These are phyloP conservation scores for Pichia nanzhaoensis DNA, from an alignment of 805 yeast genomes.

Conservation along the genomic window DNA sequence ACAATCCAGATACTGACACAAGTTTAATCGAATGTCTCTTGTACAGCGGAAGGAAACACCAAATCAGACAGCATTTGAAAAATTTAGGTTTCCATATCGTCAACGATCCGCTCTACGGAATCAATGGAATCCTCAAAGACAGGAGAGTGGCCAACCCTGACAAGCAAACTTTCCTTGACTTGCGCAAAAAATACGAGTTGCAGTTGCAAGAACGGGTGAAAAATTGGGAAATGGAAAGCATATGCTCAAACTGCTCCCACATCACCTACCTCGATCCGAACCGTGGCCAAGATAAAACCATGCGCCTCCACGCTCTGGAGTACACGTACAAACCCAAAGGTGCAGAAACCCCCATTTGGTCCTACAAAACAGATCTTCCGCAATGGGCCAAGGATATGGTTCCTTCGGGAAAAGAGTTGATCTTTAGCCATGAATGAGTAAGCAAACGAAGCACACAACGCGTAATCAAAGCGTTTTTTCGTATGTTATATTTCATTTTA, in stretches of 20 bases:
- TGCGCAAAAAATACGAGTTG: slow-evolving; percentile 13
- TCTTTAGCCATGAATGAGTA: neutral
- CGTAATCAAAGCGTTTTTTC: no score
- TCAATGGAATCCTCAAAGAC: slow-evolving; percentile 7
- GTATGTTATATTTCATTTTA: no score
- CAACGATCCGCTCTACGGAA: slow-evolving; percentile 29
- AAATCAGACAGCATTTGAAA: slow-evolving; percentile 45
- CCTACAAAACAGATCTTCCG: slow-evolving; percentile 2
- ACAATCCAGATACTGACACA: slow-evolving; percentile 23
- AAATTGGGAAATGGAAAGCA: slow-evolving; percentile 2
- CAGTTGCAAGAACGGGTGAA: slow-evolving; percentile 12
- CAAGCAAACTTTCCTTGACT: slow-evolving; percentile 1
- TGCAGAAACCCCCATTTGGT: neutral
- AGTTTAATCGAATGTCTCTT: slow-evolving; percentile 41
- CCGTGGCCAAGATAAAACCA: slow-evolving; percentile 11
- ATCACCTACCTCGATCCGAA: slow-evolving; percentile 25
- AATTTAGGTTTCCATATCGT: slow-evolving; percentile 33
- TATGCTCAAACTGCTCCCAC: slow-evolving; percentile 32
- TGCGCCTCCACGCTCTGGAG: slow-evolving; percentile 40
- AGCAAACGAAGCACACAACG: no score
- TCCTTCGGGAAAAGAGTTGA: neutral
- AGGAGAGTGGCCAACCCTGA: neutral
- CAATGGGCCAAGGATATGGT: slow-evolving; percentile 2
- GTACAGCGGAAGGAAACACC: slow-evolving; percentile 46
- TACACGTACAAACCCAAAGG: slow-evolving; percentile 20